Conservation (phyloP, 768 basidiomycete genomes). For the Zangia roseola region DNA sequence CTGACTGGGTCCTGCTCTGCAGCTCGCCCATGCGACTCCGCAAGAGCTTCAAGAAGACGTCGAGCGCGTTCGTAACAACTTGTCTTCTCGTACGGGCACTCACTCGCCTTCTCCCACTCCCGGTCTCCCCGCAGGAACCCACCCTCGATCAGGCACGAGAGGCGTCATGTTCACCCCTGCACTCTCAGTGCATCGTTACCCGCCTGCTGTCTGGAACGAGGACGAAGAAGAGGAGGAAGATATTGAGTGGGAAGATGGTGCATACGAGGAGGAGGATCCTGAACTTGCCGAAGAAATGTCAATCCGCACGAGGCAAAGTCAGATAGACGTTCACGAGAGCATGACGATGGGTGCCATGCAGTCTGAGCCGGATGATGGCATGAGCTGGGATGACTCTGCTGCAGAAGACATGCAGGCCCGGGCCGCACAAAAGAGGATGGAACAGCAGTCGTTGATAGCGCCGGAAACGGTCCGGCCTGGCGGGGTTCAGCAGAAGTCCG, state of each 20-base stretch:
- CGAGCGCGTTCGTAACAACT: constrained; percentile 53
- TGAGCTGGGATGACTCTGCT: constrained; percentile 81
- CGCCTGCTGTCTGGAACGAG: constrained; percentile 81
- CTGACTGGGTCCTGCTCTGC: neutral
- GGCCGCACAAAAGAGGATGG: constrained; percentile 26
- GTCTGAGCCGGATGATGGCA: constrained; percentile 79
- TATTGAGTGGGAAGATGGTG: constrained; percentile 59
- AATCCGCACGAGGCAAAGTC: constrained; percentile 38
- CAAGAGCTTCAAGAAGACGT: constrained; percentile 59
- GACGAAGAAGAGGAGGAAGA: constrained; percentile 62
- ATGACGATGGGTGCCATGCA: constrained; percentile 30
- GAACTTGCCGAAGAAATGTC: constrained; percentile 60
- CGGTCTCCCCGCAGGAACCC: constrained; percentile 33
- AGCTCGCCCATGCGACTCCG: constrained; percentile 36
- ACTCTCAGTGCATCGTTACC: constrained; percentile 69
- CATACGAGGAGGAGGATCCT: constrained; percentile 67
- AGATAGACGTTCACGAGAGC: constrained; percentile 29
- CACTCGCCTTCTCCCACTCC: constrained; percentile 49
- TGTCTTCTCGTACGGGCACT: constrained; percentile 47
- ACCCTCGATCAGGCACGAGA: constrained; percentile 32
- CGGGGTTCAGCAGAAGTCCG: constrained; percentile 24
- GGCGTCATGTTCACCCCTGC: constrained; percentile 73
- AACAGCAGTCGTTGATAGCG: constrained; percentile 20
- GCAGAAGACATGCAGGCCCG: constrained; percentile 50
- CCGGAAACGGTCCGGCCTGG: constrained; percentile 40